Percentiles rank a stretch among this genome's conserved stretches.
Conservation (phyloP, 179 eudicot genomes). For the Amaranthus tricolor region DNA sequence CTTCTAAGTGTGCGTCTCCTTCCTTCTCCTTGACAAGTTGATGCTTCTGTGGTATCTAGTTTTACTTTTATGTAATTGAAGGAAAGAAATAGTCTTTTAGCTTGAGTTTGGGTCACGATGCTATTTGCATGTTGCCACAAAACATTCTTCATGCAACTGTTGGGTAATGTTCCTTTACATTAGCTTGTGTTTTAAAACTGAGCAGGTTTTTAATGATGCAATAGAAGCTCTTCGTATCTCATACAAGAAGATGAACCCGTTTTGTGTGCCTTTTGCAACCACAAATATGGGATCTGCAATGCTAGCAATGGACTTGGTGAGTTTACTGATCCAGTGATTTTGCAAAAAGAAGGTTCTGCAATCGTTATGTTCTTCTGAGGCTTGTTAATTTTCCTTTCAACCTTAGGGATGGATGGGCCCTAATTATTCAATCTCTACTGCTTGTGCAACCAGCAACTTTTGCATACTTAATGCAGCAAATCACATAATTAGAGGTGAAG, state of each 20-base stretch:
- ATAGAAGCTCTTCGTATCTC: slow-evolving; percentile 90
- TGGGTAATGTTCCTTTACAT: slow-evolving; percentile 2
- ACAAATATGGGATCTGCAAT: slow-evolving; percentile 99
- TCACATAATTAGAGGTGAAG: slow-evolving; percentile 92
- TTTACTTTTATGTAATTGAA: not conserved
- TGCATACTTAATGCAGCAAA: slow-evolving; percentile 91
- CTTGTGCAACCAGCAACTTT: slow-evolving; percentile 98
- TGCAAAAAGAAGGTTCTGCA: not conserved
- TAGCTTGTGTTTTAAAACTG: slow-evolving; percentile 20
- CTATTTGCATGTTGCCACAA: not conserved
- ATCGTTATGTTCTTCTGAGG: slow-evolving; percentile 6
- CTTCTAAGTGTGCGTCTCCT: not conserved
- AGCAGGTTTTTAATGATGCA: slow-evolving; percentile 87
- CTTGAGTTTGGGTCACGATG: slow-evolving; percentile 10
- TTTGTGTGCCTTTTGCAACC: slow-evolving; percentile 92
- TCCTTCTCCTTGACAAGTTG: not conserved
- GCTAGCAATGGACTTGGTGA: slow-evolving; percentile 95
- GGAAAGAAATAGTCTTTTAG: not conserved
- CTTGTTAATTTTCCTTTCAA: slow-evolving; percentile 9
- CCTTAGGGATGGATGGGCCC: slow-evolving; percentile 99
- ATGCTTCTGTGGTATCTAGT: not conserved
- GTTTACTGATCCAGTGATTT: slow-evolving; percentile 21
- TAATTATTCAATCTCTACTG: slow-evolving; percentile 92
- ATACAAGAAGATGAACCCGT: slow-evolving; percentile 94
- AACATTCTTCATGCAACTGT: slow-evolving; percentile 2